phyloP scores from a whole-genome alignment of 768 basidiomycete genomes.

The Hebeloma cylindrosporum region DNA sequence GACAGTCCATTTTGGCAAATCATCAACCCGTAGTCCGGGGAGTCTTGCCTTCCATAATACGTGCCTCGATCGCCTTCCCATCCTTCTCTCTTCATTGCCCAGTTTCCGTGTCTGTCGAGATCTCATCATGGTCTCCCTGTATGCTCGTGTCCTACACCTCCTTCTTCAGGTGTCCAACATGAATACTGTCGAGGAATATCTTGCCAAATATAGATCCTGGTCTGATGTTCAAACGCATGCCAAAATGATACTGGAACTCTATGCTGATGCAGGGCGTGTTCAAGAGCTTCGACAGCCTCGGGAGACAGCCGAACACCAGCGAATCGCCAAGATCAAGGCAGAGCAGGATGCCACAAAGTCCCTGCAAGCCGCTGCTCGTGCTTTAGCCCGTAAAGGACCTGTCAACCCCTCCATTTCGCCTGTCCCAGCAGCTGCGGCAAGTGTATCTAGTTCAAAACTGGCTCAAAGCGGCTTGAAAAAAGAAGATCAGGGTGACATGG shows the following conservation, averaged over 20 bases:
- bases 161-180: constrained; percentile 26
- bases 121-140: constrained; percentile 34
- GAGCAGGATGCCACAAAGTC: constrained; percentile 19
- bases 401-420: too few species aligned
- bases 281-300: constrained; percentile 18
- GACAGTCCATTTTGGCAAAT: constrained; percentile 30
- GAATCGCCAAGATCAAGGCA: not conserved
- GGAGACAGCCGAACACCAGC: not conserved
- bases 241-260: constrained; percentile 18
- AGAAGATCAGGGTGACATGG: constrained; percentile 22
- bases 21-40: constrained; percentile 30
- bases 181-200: constrained; percentile 21
- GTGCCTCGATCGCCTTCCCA: constrained; percentile 33
- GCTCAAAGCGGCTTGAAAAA: not conserved
- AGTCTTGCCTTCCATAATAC: constrained; percentile 37
- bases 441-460: too few species aligned
- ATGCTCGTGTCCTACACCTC: constrained; percentile 32
- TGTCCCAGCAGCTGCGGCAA: too few species aligned
- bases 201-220: constrained; percentile 9
- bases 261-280: constrained; percentile 16
- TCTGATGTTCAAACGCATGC: constrained; percentile 20
- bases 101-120: constrained; percentile 34
- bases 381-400: too few species aligned
- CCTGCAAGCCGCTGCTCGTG: too few species aligned
- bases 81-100: constrained; percentile 34